Base-by-base conservation (phyloP, 192 early-diverging fungal species). In the Rhizophagus prolifer region DNA sequence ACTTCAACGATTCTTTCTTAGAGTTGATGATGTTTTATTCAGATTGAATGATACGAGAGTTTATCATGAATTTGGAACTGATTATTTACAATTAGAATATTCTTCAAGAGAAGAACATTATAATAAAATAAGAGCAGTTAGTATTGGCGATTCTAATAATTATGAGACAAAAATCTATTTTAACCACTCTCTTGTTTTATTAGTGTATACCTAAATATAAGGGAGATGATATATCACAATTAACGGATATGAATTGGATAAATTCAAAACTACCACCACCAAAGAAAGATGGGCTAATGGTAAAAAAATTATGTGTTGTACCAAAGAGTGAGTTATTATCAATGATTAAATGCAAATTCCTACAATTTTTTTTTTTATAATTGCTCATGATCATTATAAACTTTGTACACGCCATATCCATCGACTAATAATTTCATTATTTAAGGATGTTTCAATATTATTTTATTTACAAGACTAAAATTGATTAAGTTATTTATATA, bases 11-110 rank as follows among this genome's bases (percentile, higher is more conserved):
- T 95, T 93, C 81, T 96, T 97, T 76, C 77, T 99, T 50, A 89
- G 97, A 25, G 95, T 99, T 26, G 97, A 99, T 82, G 90, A 93
- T 70, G 97, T 99, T 9, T 80, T 96, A 58, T 96, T 97, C 78
- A 86, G 95, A 23, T 86, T 95, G n/a, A 91, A 90, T 72, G 97
- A 99, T 70, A 95, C 96, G 0, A 84, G 97, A 23, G 41, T 96
- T 14, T 96, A 95, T 83, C 95, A 97, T 83, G 89, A 89, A 63
- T 98, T 98, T 82, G 93, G 90, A 4, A 85, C 87, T 46, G 44
- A 82, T 3, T 70, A 79, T 61, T 26, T 97, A 12, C 46, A 91
- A 50, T 84, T 92, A 30, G 95, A 97, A 86, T 92, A 89, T 72
- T 87, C 89, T 31, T 84, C 85, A 8, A 82, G 89, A 64, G 93